Conservation (phyloP, 2,329 filamentous ascomycete genomes). For the Botrytis deweyae region DNA sequence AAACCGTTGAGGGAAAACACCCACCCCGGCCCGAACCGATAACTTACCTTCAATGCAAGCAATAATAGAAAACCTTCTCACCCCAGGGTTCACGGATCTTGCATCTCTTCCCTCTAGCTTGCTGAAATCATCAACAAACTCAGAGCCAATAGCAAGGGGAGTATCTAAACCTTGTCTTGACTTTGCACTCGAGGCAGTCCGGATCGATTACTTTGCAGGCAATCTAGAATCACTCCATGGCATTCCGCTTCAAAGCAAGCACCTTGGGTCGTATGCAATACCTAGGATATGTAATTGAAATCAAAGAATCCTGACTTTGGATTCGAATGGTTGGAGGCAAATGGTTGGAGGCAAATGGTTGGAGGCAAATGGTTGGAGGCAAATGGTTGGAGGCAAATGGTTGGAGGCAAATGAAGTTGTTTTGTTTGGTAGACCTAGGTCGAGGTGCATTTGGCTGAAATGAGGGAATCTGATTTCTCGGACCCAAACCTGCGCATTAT, state of each 20-base stretch:
- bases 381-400: background rate
- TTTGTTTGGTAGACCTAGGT: slow-evolving; percentile 2
- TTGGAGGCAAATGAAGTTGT: background rate
- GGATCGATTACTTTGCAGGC: slow-evolving; percentile 14
- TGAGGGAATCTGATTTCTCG: background rate
- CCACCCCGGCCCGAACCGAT: slow-evolving; percentile 15
- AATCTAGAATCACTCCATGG: background rate
- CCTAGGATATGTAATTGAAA: background rate
- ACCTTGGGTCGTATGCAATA: slow-evolving; percentile 3
- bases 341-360: background rate
- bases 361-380: background rate
- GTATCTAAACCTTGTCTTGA: background rate
- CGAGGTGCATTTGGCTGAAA: background rate
- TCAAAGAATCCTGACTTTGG: background rate
- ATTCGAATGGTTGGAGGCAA: background rate
- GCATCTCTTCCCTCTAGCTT: background rate
- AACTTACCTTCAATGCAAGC: background rate
- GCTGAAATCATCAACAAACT: background rate
- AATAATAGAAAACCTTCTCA: background rate
- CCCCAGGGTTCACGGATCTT: background rate
- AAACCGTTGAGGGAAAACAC: slow-evolving; percentile 14
- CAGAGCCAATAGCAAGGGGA: background rate
- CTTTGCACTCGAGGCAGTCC: background rate
- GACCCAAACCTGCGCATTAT: background rate
- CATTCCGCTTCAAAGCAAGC: background rate